Percentiles rank a stretch among this genome's conserved stretches.
Evolutionary conservation across 148 eudicot genomes (phyloP).

Genomic region (Amaranthus hypochondriacus): DNA sequence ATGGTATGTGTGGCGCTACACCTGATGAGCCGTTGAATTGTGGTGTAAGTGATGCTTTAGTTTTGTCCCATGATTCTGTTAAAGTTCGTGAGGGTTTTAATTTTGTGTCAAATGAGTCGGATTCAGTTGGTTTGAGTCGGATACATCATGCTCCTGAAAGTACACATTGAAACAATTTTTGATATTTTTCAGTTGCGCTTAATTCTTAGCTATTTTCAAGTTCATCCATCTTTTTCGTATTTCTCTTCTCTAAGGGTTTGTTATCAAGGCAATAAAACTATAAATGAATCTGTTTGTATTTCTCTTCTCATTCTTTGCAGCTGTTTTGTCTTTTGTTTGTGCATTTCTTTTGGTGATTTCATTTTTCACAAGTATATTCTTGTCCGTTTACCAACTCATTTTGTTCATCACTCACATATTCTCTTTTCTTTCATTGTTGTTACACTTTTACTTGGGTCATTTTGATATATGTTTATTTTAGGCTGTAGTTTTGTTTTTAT

Average conservation of each 20-base stretch:
- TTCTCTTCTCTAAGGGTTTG: constrained; percentile 15
- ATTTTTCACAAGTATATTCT: too few relatives aligned
- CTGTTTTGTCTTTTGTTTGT: too few relatives aligned
- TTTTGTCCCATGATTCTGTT: constrained; percentile 52
- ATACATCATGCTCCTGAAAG: constrained; percentile 93
- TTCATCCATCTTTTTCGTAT: constrained; percentile 11
- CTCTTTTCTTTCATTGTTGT: too few relatives aligned
- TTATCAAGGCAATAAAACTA: constrained; percentile 20
- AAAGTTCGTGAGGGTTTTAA: constrained; percentile 61
- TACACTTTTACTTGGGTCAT: too few relatives aligned
- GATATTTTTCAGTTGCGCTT: constrained; percentile 24
- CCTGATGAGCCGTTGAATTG: constrained; percentile 33
- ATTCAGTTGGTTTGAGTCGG: constrained; percentile 86
- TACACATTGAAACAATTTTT: constrained; percentile 68
- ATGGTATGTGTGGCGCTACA: constrained; percentile 15
- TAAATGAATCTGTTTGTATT: constrained; percentile 12
- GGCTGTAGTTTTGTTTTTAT: too few relatives aligned
- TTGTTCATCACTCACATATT: too few relatives aligned
- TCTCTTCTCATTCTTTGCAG: too few relatives aligned
- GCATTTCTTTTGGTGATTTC: too few relatives aligned
- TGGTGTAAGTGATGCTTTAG: constrained; percentile 46
- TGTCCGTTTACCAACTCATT: too few relatives aligned
- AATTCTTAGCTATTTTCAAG: constrained; percentile 22
- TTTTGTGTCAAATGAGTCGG: constrained; percentile 70
- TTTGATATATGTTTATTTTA: too few relatives aligned